Evolutionary conservation across 768 basidiomycete species (phyloP).

Genomic region (Hygrophorus russula): DNA sequence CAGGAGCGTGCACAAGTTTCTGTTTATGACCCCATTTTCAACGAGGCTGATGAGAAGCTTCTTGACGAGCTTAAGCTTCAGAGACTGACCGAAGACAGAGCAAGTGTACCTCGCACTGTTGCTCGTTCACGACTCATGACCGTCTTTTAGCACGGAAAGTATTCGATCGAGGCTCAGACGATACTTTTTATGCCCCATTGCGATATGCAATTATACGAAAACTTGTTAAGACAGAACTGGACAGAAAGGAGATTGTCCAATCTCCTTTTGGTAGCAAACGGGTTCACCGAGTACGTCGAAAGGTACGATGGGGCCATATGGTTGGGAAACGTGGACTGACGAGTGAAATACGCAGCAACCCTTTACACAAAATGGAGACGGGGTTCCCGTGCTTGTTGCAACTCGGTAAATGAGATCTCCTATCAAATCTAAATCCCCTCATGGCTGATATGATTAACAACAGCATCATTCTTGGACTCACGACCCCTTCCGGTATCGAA

Average conservation of each 20-base stretch:
- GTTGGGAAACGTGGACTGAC: not conserved
- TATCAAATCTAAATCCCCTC: slow-evolving; percentile 5
- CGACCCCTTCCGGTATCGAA: slow-evolving; percentile 37
- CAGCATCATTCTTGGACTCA: slow-evolving; percentile 39
- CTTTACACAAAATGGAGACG: slow-evolving; percentile 34
- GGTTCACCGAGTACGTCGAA: slow-evolving; percentile 53
- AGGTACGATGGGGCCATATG: slow-evolving; percentile 35
- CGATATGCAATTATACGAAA: slow-evolving; percentile 60
- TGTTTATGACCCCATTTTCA: slow-evolving; percentile 68
- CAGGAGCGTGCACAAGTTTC: slow-evolving; percentile 40
- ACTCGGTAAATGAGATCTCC: slow-evolving; percentile 30
- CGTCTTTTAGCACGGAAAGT: slow-evolving; percentile 19
- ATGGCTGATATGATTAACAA: slow-evolving; percentile 9
- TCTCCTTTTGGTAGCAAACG: slow-evolving; percentile 55
- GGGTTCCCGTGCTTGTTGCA: slow-evolving; percentile 41
- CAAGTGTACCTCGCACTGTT: slow-evolving; percentile 20
- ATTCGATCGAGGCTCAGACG: slow-evolving; percentile 33
- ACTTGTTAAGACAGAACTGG: slow-evolving; percentile 54
- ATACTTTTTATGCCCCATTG: slow-evolving; percentile 76
- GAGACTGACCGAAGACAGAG: slow-evolving; percentile 34
- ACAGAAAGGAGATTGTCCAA: slow-evolving; percentile 28
- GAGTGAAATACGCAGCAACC: slow-evolving; percentile 30
- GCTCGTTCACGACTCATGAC: not conserved
- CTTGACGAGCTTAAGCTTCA: slow-evolving; percentile 32
- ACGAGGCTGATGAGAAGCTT: slow-evolving; percentile 43